Percentiles rank a stretch among this genome's conserved stretches.
phyloP scores from a whole-genome alignment of 192 early-diverging fungal genomes.

The Mortierella hygrophila region DNA sequence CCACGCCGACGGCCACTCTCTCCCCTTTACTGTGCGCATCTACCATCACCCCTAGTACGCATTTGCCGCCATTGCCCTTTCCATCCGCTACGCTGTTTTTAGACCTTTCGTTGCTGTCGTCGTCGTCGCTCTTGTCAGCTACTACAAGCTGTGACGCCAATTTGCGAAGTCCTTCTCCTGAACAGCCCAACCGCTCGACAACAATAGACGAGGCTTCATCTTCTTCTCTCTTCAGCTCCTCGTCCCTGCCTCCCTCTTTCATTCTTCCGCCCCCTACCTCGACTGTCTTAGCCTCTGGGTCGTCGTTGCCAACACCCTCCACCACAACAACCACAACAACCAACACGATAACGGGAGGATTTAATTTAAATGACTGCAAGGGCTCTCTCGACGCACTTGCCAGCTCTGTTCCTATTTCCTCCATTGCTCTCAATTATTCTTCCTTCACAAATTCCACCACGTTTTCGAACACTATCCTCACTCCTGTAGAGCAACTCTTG shows the following conservation, averaged over 20 bases:
- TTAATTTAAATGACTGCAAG: neutral
- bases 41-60: neutral
- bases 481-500: neutral
- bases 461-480: neutral
- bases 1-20: neutral
- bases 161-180: neutral
- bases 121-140: too few species aligned
- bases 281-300: neutral
- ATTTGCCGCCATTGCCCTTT: neutral
- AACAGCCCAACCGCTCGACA: slow-evolving; percentile 1
- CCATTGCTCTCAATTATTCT: neutral
- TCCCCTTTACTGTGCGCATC: neutral
- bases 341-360: neutral
- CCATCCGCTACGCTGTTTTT: neutral
- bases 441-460: neutral
- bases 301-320: neutral
- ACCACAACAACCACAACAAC: neutral
- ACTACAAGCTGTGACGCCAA: neutral
- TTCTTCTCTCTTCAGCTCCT: neutral
- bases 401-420: neutral
- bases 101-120: neutral
- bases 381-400: neutral
- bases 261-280: neutral
- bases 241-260: neutral
- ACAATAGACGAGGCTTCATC: neutral